Base-by-base conservation (phyloP, 1,139 yeast genomes). In the Magnusiomyces magnusii region DNA sequence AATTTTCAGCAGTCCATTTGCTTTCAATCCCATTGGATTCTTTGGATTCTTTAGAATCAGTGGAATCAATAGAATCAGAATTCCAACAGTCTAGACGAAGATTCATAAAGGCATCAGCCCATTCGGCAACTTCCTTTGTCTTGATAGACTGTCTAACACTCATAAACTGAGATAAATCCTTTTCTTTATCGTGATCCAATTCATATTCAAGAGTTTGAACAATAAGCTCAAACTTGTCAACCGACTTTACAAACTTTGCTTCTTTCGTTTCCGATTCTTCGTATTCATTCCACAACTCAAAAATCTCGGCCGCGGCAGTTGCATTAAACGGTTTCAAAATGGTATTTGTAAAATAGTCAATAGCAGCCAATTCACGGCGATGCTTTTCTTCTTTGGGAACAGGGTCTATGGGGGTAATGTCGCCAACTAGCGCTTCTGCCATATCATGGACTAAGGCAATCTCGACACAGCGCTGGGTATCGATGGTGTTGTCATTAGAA, bases 351-450 rank as follows among this genome's bases (percentile, higher is more conserved):
- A 93, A 72, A 70, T 85, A 91, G 53, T 80, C 71, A 66, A 93
- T 88, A 5, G 98, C 84, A 39, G 76, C 84, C 53, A 78, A 79
- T 69, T 93, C 99, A 60, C 98, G 80, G 60, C 86, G 79, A 69
- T 90, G 96, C 72, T 93, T 93, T 66, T 83, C 87, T 42, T 73
- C 70, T 68, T 86, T 86, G 52, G 83, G 73, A n/a, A 88, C 83
- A 0, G 79, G 80, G 62, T 85, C 96, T 67, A 81, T 82, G 17
- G 99, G 99, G 0, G 97, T 91, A 60, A 93, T 90, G 71, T 93
- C 99, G 17, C 98, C 98, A 13, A 93, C 98, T 47, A 93, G 76
- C 5, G 92, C 75, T 75, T 93, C 99, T 13, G 99, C 98, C 69
- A 93, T 86, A 71, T 93, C 99, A 73, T 93, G 99, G 50, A 91